These are phyloP conservation scores for Tylopilus intermedius DNA, from an alignment of 768 basidiomycete species.

Conservation along the genomic window DNA sequence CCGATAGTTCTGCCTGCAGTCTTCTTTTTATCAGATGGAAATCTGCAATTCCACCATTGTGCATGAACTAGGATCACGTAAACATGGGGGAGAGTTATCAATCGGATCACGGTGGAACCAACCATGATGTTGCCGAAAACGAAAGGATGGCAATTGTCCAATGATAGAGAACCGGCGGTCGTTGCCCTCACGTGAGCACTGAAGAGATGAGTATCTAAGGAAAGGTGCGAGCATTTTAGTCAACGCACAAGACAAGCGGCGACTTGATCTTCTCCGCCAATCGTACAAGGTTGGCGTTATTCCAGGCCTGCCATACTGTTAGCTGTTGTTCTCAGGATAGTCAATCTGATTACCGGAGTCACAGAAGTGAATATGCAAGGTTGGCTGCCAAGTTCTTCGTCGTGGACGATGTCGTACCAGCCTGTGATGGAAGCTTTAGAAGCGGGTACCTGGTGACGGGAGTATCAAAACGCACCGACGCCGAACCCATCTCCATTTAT, in stretches of 20 bases:
- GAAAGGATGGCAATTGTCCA: constrained; percentile 96
- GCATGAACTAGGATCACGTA: constrained; percentile 72
- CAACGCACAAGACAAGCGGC: constrained; percentile 83
- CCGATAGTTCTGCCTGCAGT: constrained; percentile 70
- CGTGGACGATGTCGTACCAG: constrained; percentile 88
- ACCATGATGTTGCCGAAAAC: constrained; percentile 91
- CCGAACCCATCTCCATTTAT: constrained; percentile 97
- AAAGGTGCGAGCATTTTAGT: neutral
- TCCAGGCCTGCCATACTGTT: constrained; percentile 74
- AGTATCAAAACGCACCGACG: constrained; percentile 55
- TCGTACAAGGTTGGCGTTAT: constrained; percentile 88
- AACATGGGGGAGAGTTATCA: neutral
- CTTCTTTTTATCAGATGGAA: constrained; percentile 78
- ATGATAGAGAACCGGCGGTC: constrained; percentile 84
- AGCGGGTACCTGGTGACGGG: neutral
- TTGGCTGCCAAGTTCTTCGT: constrained; percentile 77
- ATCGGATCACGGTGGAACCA: constrained; percentile 5
- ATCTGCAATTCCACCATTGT: constrained; percentile 89
- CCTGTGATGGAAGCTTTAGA: constrained; percentile 39
- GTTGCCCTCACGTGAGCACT: constrained; percentile 92
- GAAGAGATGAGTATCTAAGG: constrained; percentile 3
- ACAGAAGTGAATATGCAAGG: constrained; percentile 96
- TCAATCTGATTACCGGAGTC: constrained; percentile 61
- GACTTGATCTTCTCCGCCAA: constrained; percentile 97
- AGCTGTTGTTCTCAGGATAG: neutral